These are phyloP conservation scores for Phytophthora melonis DNA, from an alignment of 352 stramenopile genomes.

Conservation along the genomic window DNA sequence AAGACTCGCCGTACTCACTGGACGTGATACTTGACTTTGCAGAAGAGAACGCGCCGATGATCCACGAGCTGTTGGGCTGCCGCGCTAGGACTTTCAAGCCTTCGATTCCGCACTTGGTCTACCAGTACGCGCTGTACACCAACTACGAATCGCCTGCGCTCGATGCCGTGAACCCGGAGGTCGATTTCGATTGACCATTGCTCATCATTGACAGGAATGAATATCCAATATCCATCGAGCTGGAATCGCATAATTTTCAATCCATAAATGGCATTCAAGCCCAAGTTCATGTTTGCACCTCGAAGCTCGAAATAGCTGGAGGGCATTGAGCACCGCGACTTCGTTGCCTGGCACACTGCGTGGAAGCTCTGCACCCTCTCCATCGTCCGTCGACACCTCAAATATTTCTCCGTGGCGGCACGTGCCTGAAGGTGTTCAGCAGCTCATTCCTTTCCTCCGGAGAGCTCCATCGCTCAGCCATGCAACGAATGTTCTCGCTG, in stretches of 20 bases:
- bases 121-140: conserved; percentile 94
- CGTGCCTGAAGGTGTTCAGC: conserved; percentile 13
- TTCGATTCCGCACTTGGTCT: conserved; percentile 95
- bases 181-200: conserved; percentile 53
- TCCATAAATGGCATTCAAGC: conserved; percentile 22
- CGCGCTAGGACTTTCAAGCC: conserved; percentile 79
- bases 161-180: conserved; percentile 73
- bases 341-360: not conserved
- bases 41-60: conserved; percentile 91
- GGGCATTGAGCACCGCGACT: not conserved
- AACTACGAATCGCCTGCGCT: conserved; percentile 91
- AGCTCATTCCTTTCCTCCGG: not conserved
- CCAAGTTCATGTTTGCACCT: not conserved
- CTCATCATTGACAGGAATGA: too few species aligned
- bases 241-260: not conserved
- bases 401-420: conserved; percentile 1
- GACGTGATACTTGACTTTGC: not conserved
- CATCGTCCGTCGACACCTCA: conserved; percentile 13
- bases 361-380: conserved; percentile 4
- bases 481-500: conserved; percentile 42
- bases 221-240: not conserved
- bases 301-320: conserved; percentile 14
- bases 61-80: conserved; percentile 88
- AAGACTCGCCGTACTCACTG: not conserved
- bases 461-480: conserved; percentile 10